Conservation (phyloP, 1,139 yeast genomes). For the Lipomyces yarrowii region DNA sequence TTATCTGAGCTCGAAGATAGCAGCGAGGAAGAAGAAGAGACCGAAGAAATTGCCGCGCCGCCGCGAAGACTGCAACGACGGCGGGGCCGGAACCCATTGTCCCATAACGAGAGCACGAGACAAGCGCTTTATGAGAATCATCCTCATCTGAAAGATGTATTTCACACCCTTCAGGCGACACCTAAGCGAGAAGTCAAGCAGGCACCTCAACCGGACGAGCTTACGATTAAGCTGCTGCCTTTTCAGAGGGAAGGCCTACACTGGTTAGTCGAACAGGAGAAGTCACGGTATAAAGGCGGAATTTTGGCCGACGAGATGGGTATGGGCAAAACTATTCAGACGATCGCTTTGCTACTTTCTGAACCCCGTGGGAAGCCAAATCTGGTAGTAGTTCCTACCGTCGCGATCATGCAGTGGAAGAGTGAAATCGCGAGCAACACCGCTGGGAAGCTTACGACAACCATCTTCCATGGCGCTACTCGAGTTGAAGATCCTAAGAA, state of each 20-base stretch:
- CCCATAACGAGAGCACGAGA: conserved; percentile 21
- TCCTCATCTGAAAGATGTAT: conserved; percentile 73
- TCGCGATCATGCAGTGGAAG: conserved; percentile 97
- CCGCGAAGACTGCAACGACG: conserved; percentile 12
- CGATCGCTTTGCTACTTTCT: conserved; percentile 79
- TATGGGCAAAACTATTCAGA: conserved; percentile 97
- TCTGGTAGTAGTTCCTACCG: conserved; percentile 94
- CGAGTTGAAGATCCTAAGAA: conserved; percentile 54
- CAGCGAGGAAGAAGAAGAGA: conserved; percentile 4
- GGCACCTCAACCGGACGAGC: conserved; percentile 76
- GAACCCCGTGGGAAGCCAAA: conserved; percentile 66
- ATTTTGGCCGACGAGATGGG: conserved; percentile 99
- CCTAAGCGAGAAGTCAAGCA: conserved; percentile 57
- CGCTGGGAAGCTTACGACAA: conserved; percentile 63
- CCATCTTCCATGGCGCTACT: conserved; percentile 83
- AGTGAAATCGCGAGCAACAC: conserved; percentile 88
- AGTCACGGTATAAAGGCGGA: conserved; percentile 74
- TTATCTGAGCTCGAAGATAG: background rate
- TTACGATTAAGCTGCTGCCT: conserved; percentile 75
- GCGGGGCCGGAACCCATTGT: conserved; percentile 14
- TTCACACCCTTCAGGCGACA: conserved; percentile 60
- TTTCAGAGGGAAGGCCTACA: conserved; percentile 91
- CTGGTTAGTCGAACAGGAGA: conserved; percentile 86
- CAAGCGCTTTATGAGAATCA: conserved; percentile 62
- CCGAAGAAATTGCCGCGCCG: background rate